phyloP scores from a whole-genome alignment of 1,284 basidiomycete genomes.

The Cutaneotrichosporon dermatis region DNA sequence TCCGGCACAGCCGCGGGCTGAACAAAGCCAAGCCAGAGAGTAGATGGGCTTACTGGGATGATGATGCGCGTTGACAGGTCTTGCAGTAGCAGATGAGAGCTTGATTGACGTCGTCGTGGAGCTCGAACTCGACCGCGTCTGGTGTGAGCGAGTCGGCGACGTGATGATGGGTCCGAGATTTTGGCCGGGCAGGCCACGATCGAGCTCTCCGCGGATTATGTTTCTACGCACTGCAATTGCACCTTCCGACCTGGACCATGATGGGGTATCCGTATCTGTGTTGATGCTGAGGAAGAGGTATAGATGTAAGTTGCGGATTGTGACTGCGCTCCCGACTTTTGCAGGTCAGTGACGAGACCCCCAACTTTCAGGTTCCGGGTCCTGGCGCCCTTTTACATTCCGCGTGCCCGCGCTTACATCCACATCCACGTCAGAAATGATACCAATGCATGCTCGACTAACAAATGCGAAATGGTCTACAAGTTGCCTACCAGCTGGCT shows the following conservation, averaged over 20 bases:
- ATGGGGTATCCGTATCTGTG: neutral
- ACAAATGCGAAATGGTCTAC: neutral
- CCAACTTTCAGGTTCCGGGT: too few relatives aligned
- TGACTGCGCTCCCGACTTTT: too few relatives aligned
- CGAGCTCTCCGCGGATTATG: neutral
- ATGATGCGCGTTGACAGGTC: conserved; percentile 11
- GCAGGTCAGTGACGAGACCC: too few relatives aligned
- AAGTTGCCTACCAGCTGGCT: conserved; percentile 2
- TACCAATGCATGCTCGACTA: neutral
- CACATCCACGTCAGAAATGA: too few relatives aligned
- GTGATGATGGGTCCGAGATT: too few relatives aligned
- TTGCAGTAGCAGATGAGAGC: conserved; percentile 19
- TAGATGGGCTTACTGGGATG: conserved; percentile 3
- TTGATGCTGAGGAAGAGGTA: neutral
- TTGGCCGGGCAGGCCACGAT: too few relatives aligned
- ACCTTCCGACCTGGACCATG: neutral
- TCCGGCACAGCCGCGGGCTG: too few relatives aligned
- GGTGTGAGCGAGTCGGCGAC: neutral
- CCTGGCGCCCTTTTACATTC: too few relatives aligned
- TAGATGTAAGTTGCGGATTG: too few relatives aligned
- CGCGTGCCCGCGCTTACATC: too few relatives aligned
- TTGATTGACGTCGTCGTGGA: conserved; percentile 15
- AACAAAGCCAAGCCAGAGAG: too few relatives aligned
- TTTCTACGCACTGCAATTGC: neutral
- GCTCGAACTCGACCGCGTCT: conserved; percentile 10